A percentile compares a stretch with the other conserved stretches of the same genome.
Evolutionary conservation across 176 grass and related monocot species (phyloP).

Genomic region (Avena sativa): DNA sequence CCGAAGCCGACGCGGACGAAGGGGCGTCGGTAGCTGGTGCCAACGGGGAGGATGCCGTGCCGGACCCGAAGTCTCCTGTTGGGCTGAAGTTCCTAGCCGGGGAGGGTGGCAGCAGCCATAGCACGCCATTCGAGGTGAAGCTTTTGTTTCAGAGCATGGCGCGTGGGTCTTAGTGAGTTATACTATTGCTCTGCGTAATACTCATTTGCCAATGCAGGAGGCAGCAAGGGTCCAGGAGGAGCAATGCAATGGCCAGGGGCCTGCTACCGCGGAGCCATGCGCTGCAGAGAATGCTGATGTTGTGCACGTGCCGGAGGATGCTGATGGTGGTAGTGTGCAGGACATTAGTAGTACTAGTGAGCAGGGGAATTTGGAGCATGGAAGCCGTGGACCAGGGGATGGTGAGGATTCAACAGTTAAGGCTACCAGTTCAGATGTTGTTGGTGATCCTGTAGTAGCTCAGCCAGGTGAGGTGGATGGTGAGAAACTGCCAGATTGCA

Average conservation of each 20-base stretch:
- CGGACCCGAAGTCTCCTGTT: slow-evolving; percentile 43
- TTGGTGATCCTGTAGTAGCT: slow-evolving; percentile 11
- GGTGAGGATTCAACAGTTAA: background rate
- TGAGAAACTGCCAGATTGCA: slow-evolving; percentile 5
- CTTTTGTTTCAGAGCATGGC: slow-evolving; percentile 18
- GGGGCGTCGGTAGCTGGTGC: slow-evolving; percentile 6
- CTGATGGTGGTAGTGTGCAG: slow-evolving; percentile 10
- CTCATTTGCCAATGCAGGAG: slow-evolving; percentile 75
- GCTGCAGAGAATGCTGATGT: background rate
- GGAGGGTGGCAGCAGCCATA: slow-evolving; percentile 38
- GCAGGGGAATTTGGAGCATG: slow-evolving; percentile 19
- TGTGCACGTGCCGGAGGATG: background rate
- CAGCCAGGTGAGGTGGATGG: slow-evolving; percentile 20
- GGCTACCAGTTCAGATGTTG: background rate
- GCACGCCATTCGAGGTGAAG: slow-evolving; percentile 47
- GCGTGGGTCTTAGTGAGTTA: background rate
- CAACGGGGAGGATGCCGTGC: slow-evolving; percentile 14
- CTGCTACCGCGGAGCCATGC: slow-evolving; percentile 15
- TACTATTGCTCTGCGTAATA: slow-evolving; percentile 44
- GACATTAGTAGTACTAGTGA: slow-evolving; percentile 17
- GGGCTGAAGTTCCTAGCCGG: slow-evolving; percentile 47
- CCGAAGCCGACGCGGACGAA: slow-evolving; percentile 40
- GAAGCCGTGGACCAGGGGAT: background rate
- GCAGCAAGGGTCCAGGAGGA: slow-evolving; percentile 46
- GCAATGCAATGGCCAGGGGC: slow-evolving; percentile 54